phyloP scores from a whole-genome alignment of 1,139 yeast genomes.

The Lodderomyces oxycetoniae region DNA sequence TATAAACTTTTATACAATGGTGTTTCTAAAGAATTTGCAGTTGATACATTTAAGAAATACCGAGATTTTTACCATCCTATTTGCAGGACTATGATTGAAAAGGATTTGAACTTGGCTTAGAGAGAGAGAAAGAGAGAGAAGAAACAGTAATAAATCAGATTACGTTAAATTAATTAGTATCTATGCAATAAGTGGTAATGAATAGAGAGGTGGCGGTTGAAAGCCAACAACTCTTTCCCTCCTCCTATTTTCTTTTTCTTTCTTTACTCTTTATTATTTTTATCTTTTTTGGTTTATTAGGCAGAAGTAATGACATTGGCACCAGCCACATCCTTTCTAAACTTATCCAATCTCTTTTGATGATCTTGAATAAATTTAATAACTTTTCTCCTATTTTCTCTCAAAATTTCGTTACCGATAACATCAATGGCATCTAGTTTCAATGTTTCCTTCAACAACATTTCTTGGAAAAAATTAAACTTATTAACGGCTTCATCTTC shows the following conservation, averaged over 20 bases:
- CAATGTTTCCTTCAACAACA: conserved; percentile 60
- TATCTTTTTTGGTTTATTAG: too few species aligned
- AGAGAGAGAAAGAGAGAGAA: too few species aligned
- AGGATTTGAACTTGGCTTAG: conserved; percentile 23
- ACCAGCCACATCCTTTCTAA: conserved; percentile 35
- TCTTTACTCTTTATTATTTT: too few species aligned
- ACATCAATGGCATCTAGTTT: conserved; percentile 63
- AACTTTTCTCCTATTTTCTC: conserved; percentile 54
- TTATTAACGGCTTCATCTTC: conserved; percentile 44
- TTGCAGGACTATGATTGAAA: conserved; percentile 33
- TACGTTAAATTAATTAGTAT: too few species aligned
- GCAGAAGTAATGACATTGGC: too few species aligned
- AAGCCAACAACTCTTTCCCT: too few species aligned
- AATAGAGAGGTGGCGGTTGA: too few species aligned
- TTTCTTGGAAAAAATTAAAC: conserved; percentile 59
- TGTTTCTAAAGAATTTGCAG: conserved; percentile 30
- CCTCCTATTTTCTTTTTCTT: too few species aligned
- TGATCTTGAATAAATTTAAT: conserved; percentile 58
- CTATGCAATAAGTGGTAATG: too few species aligned
- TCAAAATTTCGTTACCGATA: conserved; percentile 44
- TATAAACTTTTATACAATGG: conserved; percentile 26
- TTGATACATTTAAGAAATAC: conserved; percentile 22
- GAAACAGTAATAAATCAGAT: too few species aligned
- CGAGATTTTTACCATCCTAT: conserved; percentile 36
- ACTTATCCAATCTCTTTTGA: conserved; percentile 54